Base-by-base conservation (phyloP, 306 rosid genomes). In the Quercus berberidifolia region DNA sequence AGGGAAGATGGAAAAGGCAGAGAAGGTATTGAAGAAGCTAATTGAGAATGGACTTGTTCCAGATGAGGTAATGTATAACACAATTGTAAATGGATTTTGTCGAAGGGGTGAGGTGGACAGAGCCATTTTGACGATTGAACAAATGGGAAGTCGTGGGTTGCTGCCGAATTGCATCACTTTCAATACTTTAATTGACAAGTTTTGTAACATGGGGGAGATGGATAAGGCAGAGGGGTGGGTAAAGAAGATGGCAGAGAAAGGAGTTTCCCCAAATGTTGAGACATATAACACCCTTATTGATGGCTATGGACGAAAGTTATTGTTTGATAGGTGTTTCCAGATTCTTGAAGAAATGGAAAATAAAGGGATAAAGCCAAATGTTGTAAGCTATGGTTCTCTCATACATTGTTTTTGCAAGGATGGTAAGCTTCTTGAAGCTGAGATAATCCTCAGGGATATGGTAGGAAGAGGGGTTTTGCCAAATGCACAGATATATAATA, bases 271-370 rank as follows among this genome's bases (percentile, higher is more conserved):
- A 19, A 87, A 78, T 63, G 69, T 87, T 60, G 93, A 81, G 78
- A 89, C 90, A 1, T 91, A 89, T 78, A 90, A 91, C 83, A 71
- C 77, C 62, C 87, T 91, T 71, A 87, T 93, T 31, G 77, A 87
- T 69, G 90, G 98, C 60, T 90, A 90, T 28, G 98, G 95, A 65
- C 82, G 54, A 77, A 67, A 59, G 74, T 4, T 75, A 10, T 58
- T 77, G 60, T 90, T 90, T 25, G 85, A 78, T 19, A 87, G 79
- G 83, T 91, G 97, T 86, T 91, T 89, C 3, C 84, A 85, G 81
- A 85, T 90, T 78, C 86, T 93, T 28, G 90, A 91, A 80, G 93
- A 90, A 76, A 93, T 93, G 89, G 98, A 93, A 77, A 78, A 76
- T 41, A 71, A 35, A 63, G 95, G 91, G 83, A 83, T 87, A 67